These are phyloP conservation scores for Benincasa hispida DNA, from an alignment of 306 rosid species.

Conservation along the genomic window DNA sequence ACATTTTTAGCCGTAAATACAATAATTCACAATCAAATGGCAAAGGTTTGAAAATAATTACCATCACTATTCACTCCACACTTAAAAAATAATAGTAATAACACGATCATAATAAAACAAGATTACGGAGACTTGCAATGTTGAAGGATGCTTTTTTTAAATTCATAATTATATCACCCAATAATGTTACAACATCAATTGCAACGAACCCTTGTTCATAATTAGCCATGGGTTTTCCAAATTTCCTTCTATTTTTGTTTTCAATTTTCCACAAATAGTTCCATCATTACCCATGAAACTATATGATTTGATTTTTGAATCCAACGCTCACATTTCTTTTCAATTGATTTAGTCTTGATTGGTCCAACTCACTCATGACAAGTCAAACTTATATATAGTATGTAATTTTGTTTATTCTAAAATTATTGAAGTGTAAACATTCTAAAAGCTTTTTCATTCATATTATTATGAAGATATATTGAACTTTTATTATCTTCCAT, in stretches of 20 bases:
- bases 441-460: too few relatives aligned
- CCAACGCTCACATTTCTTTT: too few relatives aligned
- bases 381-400: neutral
- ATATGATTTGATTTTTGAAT: neutral
- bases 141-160: neutral
- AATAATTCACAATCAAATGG: too few relatives aligned
- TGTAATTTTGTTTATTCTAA: neutral
- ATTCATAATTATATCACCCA: conserved; percentile 4
- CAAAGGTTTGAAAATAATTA: neutral
- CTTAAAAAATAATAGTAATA: neutral
- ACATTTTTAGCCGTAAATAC: neutral
- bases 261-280: neutral
- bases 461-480: too few relatives aligned
- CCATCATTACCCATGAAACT: neutral
- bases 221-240: neutral
- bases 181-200: neutral
- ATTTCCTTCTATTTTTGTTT: neutral
- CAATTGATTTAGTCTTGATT: too few relatives aligned
- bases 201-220: neutral
- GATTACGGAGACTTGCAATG: neutral
- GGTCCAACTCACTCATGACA: neutral
- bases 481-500: too few relatives aligned
- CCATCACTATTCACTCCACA: neutral
- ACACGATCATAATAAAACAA: neutral
- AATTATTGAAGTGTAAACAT: too few relatives aligned